These are phyloP conservation scores for Circinella minor DNA, from an alignment of 371 early-diverging fungal genomes.

Conservation along the genomic window DNA sequence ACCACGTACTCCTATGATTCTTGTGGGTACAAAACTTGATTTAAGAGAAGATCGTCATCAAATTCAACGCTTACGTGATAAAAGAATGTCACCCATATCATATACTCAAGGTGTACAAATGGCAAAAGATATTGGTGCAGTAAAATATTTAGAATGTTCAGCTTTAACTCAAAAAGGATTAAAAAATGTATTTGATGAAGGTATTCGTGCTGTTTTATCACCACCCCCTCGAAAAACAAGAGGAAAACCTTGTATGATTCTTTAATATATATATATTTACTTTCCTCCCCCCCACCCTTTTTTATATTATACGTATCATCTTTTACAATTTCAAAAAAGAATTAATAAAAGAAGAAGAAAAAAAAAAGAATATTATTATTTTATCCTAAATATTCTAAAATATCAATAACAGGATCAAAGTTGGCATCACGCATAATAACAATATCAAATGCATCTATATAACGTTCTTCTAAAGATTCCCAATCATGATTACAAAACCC, in stretches of 20 bases:
- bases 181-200: slow-evolving; percentile 98
- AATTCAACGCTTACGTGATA: slow-evolving; percentile 64
- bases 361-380: background rate
- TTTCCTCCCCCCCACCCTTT: no score
- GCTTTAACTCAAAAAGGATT: slow-evolving; percentile 87
- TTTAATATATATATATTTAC: slow-evolving; percentile 39
- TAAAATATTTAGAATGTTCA: slow-evolving; percentile 88
- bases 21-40: slow-evolving; percentile 78
- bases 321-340: no score
- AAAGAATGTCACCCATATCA: slow-evolving; percentile 73
- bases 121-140: slow-evolving; percentile 80
- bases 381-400: slow-evolving; percentile 27
- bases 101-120: slow-evolving; percentile 74
- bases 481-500: slow-evolving; percentile 76
- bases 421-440: slow-evolving; percentile 70
- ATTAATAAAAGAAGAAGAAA: no score
- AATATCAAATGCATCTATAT: slow-evolving; percentile 70
- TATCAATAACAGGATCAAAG: slow-evolving; percentile 51
- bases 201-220: slow-evolving; percentile 91
- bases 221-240: slow-evolving; percentile 52
- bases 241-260: slow-evolving; percentile 72
- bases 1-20: slow-evolving; percentile 66
- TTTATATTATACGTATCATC: no score
- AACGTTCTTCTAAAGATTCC: slow-evolving; percentile 51
- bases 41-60: slow-evolving; percentile 65